Percentiles rank a stretch among this genome's conserved stretches.
These are phyloP conservation scores for Diaporthe vexans DNA, from an alignment of 2,329 filamentous ascomycete species.

Conservation along the genomic window DNA sequence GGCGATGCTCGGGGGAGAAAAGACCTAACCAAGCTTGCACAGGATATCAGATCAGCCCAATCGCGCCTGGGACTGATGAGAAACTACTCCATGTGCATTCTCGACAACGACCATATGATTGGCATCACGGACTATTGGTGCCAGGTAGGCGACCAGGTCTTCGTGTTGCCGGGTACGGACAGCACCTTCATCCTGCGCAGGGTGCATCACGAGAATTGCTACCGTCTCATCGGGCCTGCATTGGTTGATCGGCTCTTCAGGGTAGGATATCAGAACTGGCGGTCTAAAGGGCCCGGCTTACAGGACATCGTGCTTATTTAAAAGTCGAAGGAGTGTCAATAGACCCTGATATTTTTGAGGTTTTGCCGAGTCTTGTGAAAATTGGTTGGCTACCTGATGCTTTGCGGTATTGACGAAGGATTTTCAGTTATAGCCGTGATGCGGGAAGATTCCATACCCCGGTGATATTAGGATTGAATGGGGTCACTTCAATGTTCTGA, in stretches of 20 bases:
- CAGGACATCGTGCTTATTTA: slow-evolving; percentile 13
- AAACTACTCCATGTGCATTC: neutral
- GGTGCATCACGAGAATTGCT: neutral
- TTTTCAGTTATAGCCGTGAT: slow-evolving; percentile 5
- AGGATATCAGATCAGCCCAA: neutral
- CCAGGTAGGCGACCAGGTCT: neutral
- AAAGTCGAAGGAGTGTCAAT: slow-evolving; percentile 1
- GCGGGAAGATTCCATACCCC: slow-evolving; percentile 2
- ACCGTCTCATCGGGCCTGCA: slow-evolving; percentile 19
- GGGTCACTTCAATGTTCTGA: slow-evolving; percentile 23
- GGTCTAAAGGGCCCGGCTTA: slow-evolving; percentile 7
- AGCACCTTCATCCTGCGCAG: slow-evolving; percentile 5
- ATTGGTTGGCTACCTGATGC: neutral
- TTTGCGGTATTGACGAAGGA: neutral
- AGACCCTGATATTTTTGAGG: neutral
- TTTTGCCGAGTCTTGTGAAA: neutral
- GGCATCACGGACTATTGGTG: neutral
- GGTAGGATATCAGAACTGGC: slow-evolving; percentile 19
- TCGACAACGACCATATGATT: slow-evolving; percentile 14
- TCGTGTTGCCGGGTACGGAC: neutral
- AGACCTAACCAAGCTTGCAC: neutral
- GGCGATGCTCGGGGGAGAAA: neutral
- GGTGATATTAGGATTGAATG: neutral
- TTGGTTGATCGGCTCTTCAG: neutral
- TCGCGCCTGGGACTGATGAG: neutral